Evolutionary conservation across 2,329 filamentous ascomycete genomes (phyloP), one percentile per base, ranked within the genome.

Genomic region (Fusarium anguioides): DNA sequence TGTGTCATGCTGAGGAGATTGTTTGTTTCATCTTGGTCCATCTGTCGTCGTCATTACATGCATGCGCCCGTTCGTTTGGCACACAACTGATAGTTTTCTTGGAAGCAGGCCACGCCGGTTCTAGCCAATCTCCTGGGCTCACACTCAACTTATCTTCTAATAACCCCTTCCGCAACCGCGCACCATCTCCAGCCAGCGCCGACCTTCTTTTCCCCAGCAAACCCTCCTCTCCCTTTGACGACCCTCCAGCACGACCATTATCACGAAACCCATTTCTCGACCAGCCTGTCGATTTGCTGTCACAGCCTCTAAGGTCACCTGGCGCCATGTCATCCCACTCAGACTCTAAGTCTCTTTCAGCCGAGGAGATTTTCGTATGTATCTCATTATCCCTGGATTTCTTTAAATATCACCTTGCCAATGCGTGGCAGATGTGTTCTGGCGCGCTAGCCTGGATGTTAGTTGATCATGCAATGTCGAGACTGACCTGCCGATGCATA

Each of bases 201-300:
- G 72, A 81, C 40, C 65, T 75, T 56, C 66, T 68, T 44, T 70
- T 73, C 73, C 67, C 75, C 72, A 74, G 75, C 71, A 78, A 80
- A 77, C 81, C 80, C 70, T 79, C 78, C 65, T 89, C 86, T 67
- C 88, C 85, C 64, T 88, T 88, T 75, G 86, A 87, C 78, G 86
- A 88, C 78, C 83, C 78, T 66, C 80, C 82, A 71, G 80, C 82
- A 71, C 85, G 89, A 74, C 89, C 89, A 55, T 79, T 88, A 59
- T 93, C 91, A 71, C 87, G 87, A 77, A 94, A 94, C 72, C 91
- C 91, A 33, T 94, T 94, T 75, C 84, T 94, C 66, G 90, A 91
- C 71, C 82, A 84, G 59, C 81, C 82, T 10, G 46, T 60, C 26
- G 64, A 68, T 41, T 63, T 64, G 66, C 68, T 82, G 65, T 70